These are phyloP conservation scores for Rasamsonia emersonii DNA, from an alignment of 2,329 filamentous ascomycete species.

Conservation along the genomic window DNA sequence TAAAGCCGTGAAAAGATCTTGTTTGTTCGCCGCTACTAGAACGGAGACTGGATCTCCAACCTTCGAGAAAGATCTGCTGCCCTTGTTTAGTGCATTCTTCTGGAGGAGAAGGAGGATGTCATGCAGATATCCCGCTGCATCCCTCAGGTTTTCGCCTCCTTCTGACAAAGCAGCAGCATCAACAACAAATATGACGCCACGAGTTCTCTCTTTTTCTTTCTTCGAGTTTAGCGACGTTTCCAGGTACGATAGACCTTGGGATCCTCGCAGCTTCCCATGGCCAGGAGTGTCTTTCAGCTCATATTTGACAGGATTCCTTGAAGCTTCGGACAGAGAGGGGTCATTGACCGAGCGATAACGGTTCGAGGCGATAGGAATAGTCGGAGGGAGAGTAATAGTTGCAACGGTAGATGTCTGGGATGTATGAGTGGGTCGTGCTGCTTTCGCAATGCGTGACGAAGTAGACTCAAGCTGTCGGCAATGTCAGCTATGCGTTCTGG, in stretches of 20 bases:
- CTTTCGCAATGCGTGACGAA: slow-evolving; percentile 27
- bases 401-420: slow-evolving; percentile 53
- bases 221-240: slow-evolving; percentile 27
- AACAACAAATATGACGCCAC: slow-evolving; percentile 77
- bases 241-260: slow-evolving; percentile 27
- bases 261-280: slow-evolving; percentile 81
- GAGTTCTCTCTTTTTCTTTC: slow-evolving; percentile 38
- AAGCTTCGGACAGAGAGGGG: slow-evolving; percentile 50
- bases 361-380: slow-evolving; percentile 46
- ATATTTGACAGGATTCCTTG: slow-evolving; percentile 29
- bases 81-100: slow-evolving; percentile 51
- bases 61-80: slow-evolving; percentile 44
- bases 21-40: slow-evolving; percentile 86
- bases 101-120: slow-evolving; percentile 80
- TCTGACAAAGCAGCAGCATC: slow-evolving; percentile 62
- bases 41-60: slow-evolving; percentile 58
- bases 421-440: slow-evolving; percentile 46
- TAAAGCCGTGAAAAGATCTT: slow-evolving; percentile 87
- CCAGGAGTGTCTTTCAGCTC: slow-evolving; percentile 68
- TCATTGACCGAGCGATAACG: slow-evolving; percentile 60
- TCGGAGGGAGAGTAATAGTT: slow-evolving; percentile 47
- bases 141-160: slow-evolving; percentile 45
- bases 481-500: slow-evolving; percentile 7
- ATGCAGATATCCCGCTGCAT: slow-evolving; percentile 77
- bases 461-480: slow-evolving; percentile 36